Evolutionary conservation across 371 early-diverging fungal species (phyloP).

Genomic region (Lichtheimia ramosa): DNA sequence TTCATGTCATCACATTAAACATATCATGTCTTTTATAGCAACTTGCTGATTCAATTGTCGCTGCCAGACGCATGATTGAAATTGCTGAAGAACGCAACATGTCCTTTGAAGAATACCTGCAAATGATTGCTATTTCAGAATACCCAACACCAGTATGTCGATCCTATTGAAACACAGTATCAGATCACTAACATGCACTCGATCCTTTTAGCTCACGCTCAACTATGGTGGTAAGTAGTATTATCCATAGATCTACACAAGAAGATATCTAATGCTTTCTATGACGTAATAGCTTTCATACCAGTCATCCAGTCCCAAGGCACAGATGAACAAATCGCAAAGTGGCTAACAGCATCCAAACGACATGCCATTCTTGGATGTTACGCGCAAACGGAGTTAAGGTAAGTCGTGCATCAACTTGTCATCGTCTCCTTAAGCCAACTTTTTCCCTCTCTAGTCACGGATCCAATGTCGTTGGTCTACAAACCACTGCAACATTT

Average conservation of each 20-base stretch:
- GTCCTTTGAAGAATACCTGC: slow-evolving; percentile 24
- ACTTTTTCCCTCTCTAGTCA: slow-evolving; percentile 14
- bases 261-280: neutral
- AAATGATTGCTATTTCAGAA: slow-evolving; percentile 33
- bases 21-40: slow-evolving; percentile 19
- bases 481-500: slow-evolving; percentile 86
- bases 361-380: slow-evolving; percentile 80
- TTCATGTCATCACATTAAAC: neutral
- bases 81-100: slow-evolving; percentile 41
- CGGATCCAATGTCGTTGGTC: slow-evolving; percentile 80
- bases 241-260: neutral
- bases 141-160: slow-evolving; percentile 47
- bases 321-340: slow-evolving; percentile 65
- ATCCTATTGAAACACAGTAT: neutral
- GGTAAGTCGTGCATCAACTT: slow-evolving; percentile 30
- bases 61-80: slow-evolving; percentile 33
- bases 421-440: neutral
- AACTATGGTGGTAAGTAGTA: slow-evolving; percentile 43
- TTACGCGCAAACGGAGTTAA: slow-evolving; percentile 85
- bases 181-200: neutral
- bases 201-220: slow-evolving; percentile 33
- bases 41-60: slow-evolving; percentile 26
- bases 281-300: slow-evolving; percentile 58
- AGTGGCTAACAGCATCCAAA: slow-evolving; percentile 68
- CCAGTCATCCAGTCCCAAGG: slow-evolving; percentile 75